Conservation (phyloP, 2,329 filamentous ascomycete genomes). For the Penicillium rolfsii region DNA sequence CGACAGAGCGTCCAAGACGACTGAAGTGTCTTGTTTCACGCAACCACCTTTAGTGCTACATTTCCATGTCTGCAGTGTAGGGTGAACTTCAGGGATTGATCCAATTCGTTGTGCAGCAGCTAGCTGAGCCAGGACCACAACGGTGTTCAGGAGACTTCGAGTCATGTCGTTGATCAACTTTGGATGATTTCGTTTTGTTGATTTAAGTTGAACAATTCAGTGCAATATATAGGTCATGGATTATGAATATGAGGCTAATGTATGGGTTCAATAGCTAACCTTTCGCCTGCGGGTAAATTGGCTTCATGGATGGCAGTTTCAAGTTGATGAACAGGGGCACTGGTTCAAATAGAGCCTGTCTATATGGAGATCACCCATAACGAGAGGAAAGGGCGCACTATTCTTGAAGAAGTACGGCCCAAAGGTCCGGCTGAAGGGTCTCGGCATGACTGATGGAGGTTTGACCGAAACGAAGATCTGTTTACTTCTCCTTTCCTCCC, state of each 20-base stretch:
- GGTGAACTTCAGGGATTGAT: slow-evolving; percentile 53
- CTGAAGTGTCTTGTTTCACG: slow-evolving; percentile 52
- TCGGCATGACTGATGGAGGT: slow-evolving; percentile 11
- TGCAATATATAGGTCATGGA: not conserved
- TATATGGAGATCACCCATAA: not conserved
- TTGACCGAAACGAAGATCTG: slow-evolving; percentile 12
- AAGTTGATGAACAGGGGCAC: not conserved
- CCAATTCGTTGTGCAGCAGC: slow-evolving; percentile 58
- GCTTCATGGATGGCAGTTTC: not conserved
- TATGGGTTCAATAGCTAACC: not conserved
- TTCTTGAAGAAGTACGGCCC: not conserved
- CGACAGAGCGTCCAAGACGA: slow-evolving; percentile 60
- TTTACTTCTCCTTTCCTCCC: slow-evolving; percentile 9
- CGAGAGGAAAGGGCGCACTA: not conserved
- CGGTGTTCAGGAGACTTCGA: slow-evolving; percentile 14
- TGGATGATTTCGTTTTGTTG: not conserved
- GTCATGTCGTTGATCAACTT: slow-evolving; percentile 18
- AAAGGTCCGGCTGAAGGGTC: slow-evolving; percentile 1
- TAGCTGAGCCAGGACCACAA: slow-evolving; percentile 45
- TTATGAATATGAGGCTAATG: not conserved
- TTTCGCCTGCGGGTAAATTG: not conserved
- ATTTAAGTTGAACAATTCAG: not conserved
- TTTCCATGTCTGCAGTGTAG: slow-evolving; percentile 54
- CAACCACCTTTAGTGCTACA: slow-evolving; percentile 56
- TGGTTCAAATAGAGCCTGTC: not conserved